phyloP scores from a whole-genome alignment of 495 filamentous ascomycete genomes.

The Penicillium cinerascens region DNA sequence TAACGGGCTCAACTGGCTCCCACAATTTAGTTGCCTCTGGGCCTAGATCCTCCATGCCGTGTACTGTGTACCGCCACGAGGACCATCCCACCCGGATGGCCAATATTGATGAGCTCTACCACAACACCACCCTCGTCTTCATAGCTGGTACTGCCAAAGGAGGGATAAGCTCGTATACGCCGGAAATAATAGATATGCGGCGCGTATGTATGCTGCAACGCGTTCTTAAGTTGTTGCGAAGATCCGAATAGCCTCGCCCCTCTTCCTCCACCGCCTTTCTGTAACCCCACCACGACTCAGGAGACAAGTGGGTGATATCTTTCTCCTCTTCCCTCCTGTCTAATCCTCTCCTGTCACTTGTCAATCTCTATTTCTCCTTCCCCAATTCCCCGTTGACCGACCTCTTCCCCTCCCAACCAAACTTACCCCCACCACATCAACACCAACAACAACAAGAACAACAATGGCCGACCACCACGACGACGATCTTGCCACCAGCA shows the following conservation, averaged over 20 bases:
- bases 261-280: constrained; percentile 48
- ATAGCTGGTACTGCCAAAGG: background rate
- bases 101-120: background rate
- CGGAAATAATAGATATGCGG: background rate
- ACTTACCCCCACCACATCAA: constrained; percentile 21
- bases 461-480: constrained; percentile 71
- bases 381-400: background rate
- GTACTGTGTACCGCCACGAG: background rate
- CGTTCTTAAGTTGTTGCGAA: background rate
- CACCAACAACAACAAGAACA: constrained; percentile 25
- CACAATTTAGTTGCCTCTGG: background rate
- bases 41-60: background rate
- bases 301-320: constrained; percentile 15
- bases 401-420: background rate
- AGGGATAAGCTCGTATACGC: background rate
- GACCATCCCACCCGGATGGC: background rate
- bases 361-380: background rate
- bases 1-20: background rate
- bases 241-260: constrained; percentile 33
- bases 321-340: background rate
- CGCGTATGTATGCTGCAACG: background rate
- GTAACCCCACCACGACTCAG: constrained; percentile 37
- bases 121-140: background rate
- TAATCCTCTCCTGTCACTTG: background rate
- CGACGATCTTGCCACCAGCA: constrained; percentile 81